These are phyloP conservation scores for Gymnopilus dilepis DNA, from an alignment of 768 basidiomycete genomes.

Conservation along the genomic window DNA sequence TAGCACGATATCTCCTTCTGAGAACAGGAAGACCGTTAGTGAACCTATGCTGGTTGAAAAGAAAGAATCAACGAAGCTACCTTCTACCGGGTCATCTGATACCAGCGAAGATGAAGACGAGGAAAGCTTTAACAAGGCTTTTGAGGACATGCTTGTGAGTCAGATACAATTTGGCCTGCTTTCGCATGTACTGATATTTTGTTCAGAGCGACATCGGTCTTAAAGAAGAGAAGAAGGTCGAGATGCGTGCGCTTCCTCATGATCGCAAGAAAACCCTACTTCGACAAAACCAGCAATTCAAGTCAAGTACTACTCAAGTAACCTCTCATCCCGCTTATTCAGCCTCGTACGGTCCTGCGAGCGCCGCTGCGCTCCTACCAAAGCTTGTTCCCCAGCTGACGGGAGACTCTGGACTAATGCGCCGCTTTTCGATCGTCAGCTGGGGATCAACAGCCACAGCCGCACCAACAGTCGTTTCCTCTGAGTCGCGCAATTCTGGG, in stretches of 20 bases:
- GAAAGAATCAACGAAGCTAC: conserved; percentile 38
- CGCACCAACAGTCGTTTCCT: conserved; percentile 37
- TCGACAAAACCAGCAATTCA: conserved; percentile 55
- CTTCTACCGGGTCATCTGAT: conserved; percentile 26
- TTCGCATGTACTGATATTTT: background rate
- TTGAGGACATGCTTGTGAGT: conserved; percentile 75
- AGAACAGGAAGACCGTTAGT: conserved; percentile 68
- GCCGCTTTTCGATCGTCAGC: conserved; percentile 66
- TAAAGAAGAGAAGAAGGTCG: conserved; percentile 68
- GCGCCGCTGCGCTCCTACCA: conserved; percentile 60
- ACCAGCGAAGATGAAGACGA: conserved; percentile 36
- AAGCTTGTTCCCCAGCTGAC: conserved; percentile 76
- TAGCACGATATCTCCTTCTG: conserved; percentile 37
- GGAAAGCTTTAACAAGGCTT: conserved; percentile 51
- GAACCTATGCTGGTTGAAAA: conserved; percentile 68
- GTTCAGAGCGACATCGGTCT: conserved; percentile 72
- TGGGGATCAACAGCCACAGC: conserved; percentile 58
- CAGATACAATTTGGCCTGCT: background rate
- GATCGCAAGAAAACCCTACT: conserved; percentile 74
- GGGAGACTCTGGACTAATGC: conserved; percentile 71
- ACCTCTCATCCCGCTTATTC: conserved; percentile 43
- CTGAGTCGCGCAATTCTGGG: conserved; percentile 39
- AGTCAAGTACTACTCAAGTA: conserved; percentile 35
- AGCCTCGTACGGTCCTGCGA: conserved; percentile 65
- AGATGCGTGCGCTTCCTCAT: conserved; percentile 63